These are phyloP conservation scores for Pelargonium australe DNA, from an alignment of 441 rosid species.

Conservation along the genomic window DNA sequence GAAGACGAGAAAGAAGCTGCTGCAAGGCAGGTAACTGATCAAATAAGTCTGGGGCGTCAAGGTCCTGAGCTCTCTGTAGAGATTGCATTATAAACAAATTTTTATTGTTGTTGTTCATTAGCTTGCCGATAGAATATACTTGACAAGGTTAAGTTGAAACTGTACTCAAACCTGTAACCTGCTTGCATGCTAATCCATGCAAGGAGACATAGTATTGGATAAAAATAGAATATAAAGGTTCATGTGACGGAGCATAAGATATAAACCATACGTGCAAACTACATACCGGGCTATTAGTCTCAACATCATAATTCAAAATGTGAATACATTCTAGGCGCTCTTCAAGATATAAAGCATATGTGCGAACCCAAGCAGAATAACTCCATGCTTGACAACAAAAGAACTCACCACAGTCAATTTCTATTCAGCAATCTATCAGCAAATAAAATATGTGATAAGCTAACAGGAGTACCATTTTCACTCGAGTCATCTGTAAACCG, in stretches of 20 bases:
- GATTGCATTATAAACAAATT: slow-evolving; percentile 8
- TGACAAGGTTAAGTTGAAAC: neutral
- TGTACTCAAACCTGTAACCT: neutral
- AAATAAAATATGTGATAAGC: slow-evolving; percentile 4
- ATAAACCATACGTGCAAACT: neutral
- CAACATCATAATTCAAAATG: slow-evolving; percentile 33
- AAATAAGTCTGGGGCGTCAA: slow-evolving; percentile 32
- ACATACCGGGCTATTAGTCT: slow-evolving; percentile 25
- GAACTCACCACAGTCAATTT: slow-evolving; percentile 9
- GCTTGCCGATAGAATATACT: neutral
- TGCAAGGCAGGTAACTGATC: slow-evolving; percentile 45
- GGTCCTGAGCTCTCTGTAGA: slow-evolving; percentile 31
- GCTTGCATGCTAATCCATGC: slow-evolving; percentile 1
- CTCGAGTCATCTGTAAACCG: slow-evolving; percentile 41
- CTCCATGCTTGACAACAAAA: slow-evolving; percentile 40
- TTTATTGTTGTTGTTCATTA: neutral
- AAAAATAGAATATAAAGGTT: neutral
- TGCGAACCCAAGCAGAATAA: slow-evolving; percentile 41
- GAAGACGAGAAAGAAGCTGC: slow-evolving; percentile 43
- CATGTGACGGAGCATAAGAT: neutral
- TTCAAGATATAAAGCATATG: slow-evolving; percentile 41
- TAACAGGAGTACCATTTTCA: slow-evolving; percentile 23
- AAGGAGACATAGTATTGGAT: neutral
- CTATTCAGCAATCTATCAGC: neutral
- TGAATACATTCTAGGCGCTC: slow-evolving; percentile 33